Conservation (phyloP, 106 monocot species). For the Apostasia ramifera region DNA sequence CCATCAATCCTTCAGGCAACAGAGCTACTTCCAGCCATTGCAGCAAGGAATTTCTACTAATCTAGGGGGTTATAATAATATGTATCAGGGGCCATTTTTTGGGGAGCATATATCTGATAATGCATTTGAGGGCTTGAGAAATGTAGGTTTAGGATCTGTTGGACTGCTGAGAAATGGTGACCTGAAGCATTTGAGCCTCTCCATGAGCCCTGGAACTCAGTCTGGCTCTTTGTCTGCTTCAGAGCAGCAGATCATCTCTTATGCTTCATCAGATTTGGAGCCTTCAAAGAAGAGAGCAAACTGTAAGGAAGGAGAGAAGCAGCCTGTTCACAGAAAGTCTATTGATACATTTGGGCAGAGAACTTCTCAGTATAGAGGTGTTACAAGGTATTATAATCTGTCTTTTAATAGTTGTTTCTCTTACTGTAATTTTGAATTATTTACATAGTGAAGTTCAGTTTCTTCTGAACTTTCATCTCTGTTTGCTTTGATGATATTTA, state of each 20-base stretch:
- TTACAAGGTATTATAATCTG: slow-evolving; percentile 52
- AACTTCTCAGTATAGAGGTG: slow-evolving; percentile 96
- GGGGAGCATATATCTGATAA: slow-evolving; percentile 27
- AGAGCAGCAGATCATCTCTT: slow-evolving; percentile 18
- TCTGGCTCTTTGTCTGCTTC: slow-evolving; percentile 59
- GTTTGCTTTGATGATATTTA: neutral
- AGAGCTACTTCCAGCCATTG: slow-evolving; percentile 58
- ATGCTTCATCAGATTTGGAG: slow-evolving; percentile 30
- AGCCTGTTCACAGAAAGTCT: slow-evolving; percentile 88
- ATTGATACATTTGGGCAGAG: slow-evolving; percentile 97
- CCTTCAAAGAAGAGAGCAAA: slow-evolving; percentile 54
- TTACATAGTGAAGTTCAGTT: neutral
- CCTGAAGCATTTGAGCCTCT: slow-evolving; percentile 68
- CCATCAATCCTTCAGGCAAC: slow-evolving; percentile 29
- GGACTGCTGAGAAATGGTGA: slow-evolving; percentile 53
- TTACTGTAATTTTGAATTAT: neutral
- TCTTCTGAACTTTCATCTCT: neutral
- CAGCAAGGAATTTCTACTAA: slow-evolving; percentile 42
- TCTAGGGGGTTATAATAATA: slow-evolving; percentile 10
- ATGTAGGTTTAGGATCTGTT: slow-evolving; percentile 21
- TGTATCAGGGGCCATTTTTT: slow-evolving; percentile 30
- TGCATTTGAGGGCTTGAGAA: slow-evolving; percentile 12
- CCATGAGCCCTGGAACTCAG: slow-evolving; percentile 92
- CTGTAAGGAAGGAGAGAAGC: slow-evolving; percentile 63
- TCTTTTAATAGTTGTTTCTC: slow-evolving; percentile 12